A percentile compares a stretch with the other conserved stretches of the same genome.
These are phyloP conservation scores for Macadamia integrifolia DNA, from an alignment of 164 flowering plant species.

Conservation along the genomic window DNA sequence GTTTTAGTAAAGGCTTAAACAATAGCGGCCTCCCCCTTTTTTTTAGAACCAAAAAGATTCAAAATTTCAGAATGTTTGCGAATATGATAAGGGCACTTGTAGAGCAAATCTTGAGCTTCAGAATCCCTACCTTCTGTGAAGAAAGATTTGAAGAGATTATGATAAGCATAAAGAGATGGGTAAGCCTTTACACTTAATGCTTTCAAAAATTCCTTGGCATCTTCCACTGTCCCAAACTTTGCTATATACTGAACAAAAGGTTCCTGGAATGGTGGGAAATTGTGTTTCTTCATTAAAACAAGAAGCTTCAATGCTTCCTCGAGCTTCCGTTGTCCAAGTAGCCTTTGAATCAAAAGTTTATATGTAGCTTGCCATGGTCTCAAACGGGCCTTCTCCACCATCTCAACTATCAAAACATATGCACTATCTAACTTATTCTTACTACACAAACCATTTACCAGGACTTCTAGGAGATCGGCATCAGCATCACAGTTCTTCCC, in stretches of 20 bases:
- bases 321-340: constrained; percentile 49
- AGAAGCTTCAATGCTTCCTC: constrained; percentile 81
- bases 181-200: constrained; percentile 42
- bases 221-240: constrained; percentile 69
- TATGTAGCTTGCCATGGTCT: constrained; percentile 90
- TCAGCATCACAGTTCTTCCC: constrained; percentile 56
- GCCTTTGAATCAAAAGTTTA: constrained; percentile 55
- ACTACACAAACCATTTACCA: constrained; percentile 53
- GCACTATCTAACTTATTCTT: constrained; percentile 49
- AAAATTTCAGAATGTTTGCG: constrained; percentile 50
- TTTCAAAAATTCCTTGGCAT: constrained; percentile 61
- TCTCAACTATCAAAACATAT: constrained; percentile 49
- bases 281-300: constrained; percentile 60
- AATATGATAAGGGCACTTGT: constrained; percentile 73
- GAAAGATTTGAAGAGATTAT: constrained; percentile 45
- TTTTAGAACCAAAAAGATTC: constrained; percentile 51
- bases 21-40: constrained; percentile 5
- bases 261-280: constrained; percentile 62
- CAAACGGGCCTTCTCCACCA: constrained; percentile 40
- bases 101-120: constrained; percentile 82
- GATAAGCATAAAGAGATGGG: constrained; percentile 56
- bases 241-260: constrained; percentile 63
- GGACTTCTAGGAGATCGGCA: constrained; percentile 71
- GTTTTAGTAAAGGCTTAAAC: neutral
- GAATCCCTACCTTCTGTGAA: constrained; percentile 63